Evolutionary conservation across 768 basidiomycete genomes (phyloP), one percentile per base, ranked within the genome.

Genomic region (Kwoniella pini): DNA sequence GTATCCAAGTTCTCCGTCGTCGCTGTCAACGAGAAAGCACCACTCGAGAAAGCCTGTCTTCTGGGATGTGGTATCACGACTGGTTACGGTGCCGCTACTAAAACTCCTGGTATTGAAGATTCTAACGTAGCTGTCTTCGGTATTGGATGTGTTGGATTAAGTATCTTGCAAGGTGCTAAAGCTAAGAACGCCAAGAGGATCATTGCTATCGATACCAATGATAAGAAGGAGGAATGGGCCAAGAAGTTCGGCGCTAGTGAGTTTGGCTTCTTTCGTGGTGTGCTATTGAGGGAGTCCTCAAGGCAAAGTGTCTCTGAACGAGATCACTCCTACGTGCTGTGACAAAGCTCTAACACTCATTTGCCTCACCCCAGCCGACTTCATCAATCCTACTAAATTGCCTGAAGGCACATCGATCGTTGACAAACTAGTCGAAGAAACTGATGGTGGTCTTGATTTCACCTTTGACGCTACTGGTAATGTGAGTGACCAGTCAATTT

Each of bases 381-480:
- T 97, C 77, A 80, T 98, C 72, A 92, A 97, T 81, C 89, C 96
- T 28, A 77, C 68, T n/a, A 44, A 79, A 76, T 82, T 96, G 2
- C 84, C 86, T 13, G 85, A 87, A 64, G 93, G 90, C 49, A 88
- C 85, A 77, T 85, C 84, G 57, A 92, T 96, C 70, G 91, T 94
- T 69, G 91, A 98, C 63, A 78, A 91, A 73, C 84, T 99, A 30
- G 82, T 95, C 45, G 90, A 93, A 74, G 84, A 92, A 67, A 98
- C 95, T 2, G 96, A 99, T 70, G 96, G 96, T 17, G 96, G 96
- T 24, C 82, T 96, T 36, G 96, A 99, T 80, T 97, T 86, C 78
- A 98, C 96, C 12, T 99, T 94, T 72, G 96, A 99, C 73, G 89
- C 88, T 69, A 99, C 96, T 10, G 96, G 96, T 21, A 97, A 96